These are phyloP conservation scores for Abelmoschus esculentus DNA, from an alignment of 345 rosid genomes.

Conservation along the genomic window DNA sequence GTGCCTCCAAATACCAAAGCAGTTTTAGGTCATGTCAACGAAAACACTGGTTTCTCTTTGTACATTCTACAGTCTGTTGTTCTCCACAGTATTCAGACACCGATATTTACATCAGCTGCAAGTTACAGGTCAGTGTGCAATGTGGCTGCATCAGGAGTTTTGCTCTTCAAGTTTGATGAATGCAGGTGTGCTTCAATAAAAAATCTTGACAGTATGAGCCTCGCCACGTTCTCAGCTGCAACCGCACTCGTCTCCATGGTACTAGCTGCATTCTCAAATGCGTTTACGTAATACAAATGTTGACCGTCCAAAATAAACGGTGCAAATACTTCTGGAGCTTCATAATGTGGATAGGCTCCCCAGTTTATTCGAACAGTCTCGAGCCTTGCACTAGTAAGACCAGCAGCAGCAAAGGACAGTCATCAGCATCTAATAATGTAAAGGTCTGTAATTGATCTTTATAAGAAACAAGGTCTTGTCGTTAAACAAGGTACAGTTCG, in stretches of 20 bases:
- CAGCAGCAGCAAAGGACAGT: not conserved
- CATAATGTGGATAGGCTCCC: constrained; percentile 88
- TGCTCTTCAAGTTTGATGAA: constrained; percentile 25
- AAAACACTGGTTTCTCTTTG: not conserved
- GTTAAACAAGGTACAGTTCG: not conserved
- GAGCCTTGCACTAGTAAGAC: constrained; percentile 24
- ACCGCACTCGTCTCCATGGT: constrained; percentile 91
- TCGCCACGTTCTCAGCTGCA: constrained; percentile 83
- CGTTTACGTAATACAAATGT: constrained; percentile 78
- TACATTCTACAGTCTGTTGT: not conserved
- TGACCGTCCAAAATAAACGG: constrained; percentile 71
- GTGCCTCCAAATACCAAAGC: not conserved
- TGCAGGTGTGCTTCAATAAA: constrained; percentile 12
- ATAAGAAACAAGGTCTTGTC: not conserved
- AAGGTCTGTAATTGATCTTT: not conserved
- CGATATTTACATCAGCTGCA: not conserved
- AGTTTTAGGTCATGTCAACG: not conserved
- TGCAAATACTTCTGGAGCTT: constrained; percentile 79
- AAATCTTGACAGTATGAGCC: constrained; percentile 67
- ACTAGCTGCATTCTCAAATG: constrained; percentile 92
- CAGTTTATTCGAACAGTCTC: constrained; percentile 62
- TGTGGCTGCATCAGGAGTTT: constrained; percentile 9
- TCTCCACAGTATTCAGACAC: not conserved
- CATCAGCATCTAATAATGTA: constrained; percentile 3
- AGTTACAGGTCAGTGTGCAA: constrained; percentile 34